Base-by-base conservation (phyloP, 495 filamentous ascomycete species). In the Delitschia confertaspora region DNA sequence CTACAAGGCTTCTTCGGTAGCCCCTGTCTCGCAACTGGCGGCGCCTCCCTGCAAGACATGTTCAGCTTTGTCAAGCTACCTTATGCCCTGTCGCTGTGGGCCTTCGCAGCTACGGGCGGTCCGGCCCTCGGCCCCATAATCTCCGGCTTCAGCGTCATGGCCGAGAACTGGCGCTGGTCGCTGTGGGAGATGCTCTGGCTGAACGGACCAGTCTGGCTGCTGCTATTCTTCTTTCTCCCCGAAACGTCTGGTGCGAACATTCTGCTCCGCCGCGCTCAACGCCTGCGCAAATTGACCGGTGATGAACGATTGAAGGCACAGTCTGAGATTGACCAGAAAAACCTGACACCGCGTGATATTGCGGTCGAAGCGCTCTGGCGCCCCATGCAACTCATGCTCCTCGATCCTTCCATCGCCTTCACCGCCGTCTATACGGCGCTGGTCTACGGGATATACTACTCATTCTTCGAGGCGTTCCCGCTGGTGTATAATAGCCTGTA, bases 401-500 rank as follows among this genome's bases (percentile, higher is more conserved):
- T 73, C 45, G 77, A 83, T 44, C 74, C 77, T 0, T 69, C 73
- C 34, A 71, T 83, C 13, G 63, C 72, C 6, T 83, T 82, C 65
- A 69, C 74, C 0, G 71, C 77, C 49, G 39, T 72, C 34, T 83
- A 82, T 61, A 77, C 73, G 1, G 70, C 73, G 13, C 66, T 83
- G 39, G 71, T 75, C 45, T 80, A 82, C 61, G 76, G 69, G 21
- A 82, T 82, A 60, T 81, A 74, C 62, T 82, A 82, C 60, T 71
- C 66, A 50, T 82, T 80, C 69, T 83, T 83, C 67, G 80, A 83
- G 56, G 77, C 73, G 49, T 83, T 85, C 66, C 79, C 80, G 2
- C 62, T 85, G n/a, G 78, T 85, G 37, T 85, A 81, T 64, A 68
- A 69, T 1, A 69, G 64, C 41, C 65, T 71, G 45, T 83, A 83